These are phyloP conservation scores for Candida coquimbonensis DNA, from an alignment of 805 yeast species.

Conservation along the genomic window DNA sequence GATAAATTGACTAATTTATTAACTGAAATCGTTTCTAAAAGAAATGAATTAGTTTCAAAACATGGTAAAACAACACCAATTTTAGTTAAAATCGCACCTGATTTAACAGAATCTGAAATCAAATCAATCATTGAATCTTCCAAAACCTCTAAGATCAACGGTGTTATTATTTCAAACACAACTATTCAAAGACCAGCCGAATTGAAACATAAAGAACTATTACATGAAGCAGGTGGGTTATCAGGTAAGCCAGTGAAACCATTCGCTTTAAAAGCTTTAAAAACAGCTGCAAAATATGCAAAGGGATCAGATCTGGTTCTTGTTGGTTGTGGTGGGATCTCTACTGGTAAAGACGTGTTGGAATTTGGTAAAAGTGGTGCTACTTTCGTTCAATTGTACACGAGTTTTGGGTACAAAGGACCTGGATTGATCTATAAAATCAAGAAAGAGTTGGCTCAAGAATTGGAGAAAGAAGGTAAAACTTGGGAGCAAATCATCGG, in stretches of 20 bases:
- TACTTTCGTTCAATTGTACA: slow-evolving; percentile 76
- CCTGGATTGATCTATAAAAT: slow-evolving; percentile 71
- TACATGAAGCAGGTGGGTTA: slow-evolving; percentile 72
- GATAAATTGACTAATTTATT: slow-evolving; percentile 63
- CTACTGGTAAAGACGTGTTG: slow-evolving; percentile 79
- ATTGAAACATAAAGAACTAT: slow-evolving; percentile 45
- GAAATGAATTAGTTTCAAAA: slow-evolving; percentile 45
- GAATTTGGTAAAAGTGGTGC: slow-evolving; percentile 95
- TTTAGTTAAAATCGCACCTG: slow-evolving; percentile 91
- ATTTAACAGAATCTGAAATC: slow-evolving; percentile 73
- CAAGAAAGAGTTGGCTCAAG: slow-evolving; percentile 49
- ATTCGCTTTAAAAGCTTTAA: slow-evolving; percentile 63
- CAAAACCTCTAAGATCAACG: slow-evolving; percentile 72
- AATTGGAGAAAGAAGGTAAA: slow-evolving; percentile 65
- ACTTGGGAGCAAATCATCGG: slow-evolving; percentile 83
- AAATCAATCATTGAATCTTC: slow-evolving; percentile 79
- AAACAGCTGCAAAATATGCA: slow-evolving; percentile 64
- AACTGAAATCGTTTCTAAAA: slow-evolving; percentile 58
- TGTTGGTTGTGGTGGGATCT: slow-evolving; percentile 93
- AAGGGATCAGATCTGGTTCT: slow-evolving; percentile 68
- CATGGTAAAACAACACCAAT: slow-evolving; percentile 60
- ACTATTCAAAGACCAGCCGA: slow-evolving; percentile 75
- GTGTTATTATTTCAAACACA: slow-evolving; percentile 88
- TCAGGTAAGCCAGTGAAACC: slow-evolving; percentile 92
- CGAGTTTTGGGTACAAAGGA: slow-evolving; percentile 88